Evolutionary conservation across 1,139 yeast genomes (phyloP), one percentile per base, ranked within the genome.

Genomic region (Casaregolazyma suthepensis): DNA sequence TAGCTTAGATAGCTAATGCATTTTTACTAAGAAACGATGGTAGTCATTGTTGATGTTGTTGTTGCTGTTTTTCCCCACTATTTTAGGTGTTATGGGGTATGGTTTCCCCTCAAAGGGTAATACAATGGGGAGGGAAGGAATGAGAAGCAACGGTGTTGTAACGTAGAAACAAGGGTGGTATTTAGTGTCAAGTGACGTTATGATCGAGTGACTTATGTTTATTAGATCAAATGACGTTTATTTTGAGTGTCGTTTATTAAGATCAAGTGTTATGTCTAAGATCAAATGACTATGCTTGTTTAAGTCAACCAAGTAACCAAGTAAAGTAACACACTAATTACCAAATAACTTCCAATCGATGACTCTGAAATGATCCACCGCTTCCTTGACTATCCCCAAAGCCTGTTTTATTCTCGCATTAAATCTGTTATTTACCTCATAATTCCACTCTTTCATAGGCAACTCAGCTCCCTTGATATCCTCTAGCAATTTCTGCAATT

Each of bases 331-430:
- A n/a, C n/a, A n/a, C n/a, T n/a, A n/a, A n/a, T n/a, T n/a, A 5
- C 17, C 26, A 17, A 52, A 52, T 22, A 52, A 20, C 1, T 42
- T 45, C 54, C 54, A 52, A 37, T 52, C 54, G 20, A 26, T 15
- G n/a, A 52, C 48, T 15, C 38, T 44, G 43, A 52, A 46, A 15
- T 37, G 18, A 3, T 45, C 46, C n/a, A 49, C 38, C 1, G 49
- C 46, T 7, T 17, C 3, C 7, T 29, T 19, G n/a, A 52, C 45
- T 12, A 17, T 18, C 9, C 17, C 23, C 17, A 49, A 10, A 2
- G 44, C 52, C 7, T 29, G 40, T 9, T 43, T 44, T n/a, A 49
- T 44, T 20, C 46, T 46, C 17, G 7, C 19, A 23, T 31, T 22
- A 20, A 49, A 20, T 6, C 42, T 44, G 18, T 13, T 37, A 9